phyloP scores from a whole-genome alignment of 2,329 filamentous ascomycete genomes.

The Fusarium heterosporum region DNA sequence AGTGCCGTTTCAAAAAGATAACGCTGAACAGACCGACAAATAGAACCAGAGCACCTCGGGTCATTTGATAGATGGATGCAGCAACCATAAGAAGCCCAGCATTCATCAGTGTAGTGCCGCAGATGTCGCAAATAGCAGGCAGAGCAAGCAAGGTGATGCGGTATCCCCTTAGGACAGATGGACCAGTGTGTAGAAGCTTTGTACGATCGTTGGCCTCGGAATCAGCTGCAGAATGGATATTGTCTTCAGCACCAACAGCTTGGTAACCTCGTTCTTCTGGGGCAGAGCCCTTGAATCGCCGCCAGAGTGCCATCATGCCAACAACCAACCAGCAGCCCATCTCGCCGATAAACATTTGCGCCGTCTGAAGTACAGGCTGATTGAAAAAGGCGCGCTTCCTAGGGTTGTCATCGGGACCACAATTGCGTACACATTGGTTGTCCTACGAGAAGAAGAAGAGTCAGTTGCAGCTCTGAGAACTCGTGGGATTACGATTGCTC shows the following conservation, averaged over 20 bases:
- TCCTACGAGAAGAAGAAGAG: constrained; percentile 67
- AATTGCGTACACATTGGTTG: constrained; percentile 96
- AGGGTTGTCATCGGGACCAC: constrained; percentile 73
- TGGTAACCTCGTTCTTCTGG: constrained; percentile 70
- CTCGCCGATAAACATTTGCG: constrained; percentile 98
- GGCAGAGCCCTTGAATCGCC: constrained; percentile 62
- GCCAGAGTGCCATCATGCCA: constrained; percentile 74
- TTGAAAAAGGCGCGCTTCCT: constrained; percentile 81
- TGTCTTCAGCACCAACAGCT: constrained; percentile 66
- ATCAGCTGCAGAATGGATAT: constrained; percentile 59
- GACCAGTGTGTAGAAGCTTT: constrained; percentile 62
- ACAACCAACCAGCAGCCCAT: constrained; percentile 96
- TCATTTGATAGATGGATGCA: constrained; percentile 99
- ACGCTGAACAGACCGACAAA: constrained; percentile 98
- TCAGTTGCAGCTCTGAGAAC: constrained; percentile 4
- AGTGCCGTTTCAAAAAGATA: constrained; percentile 82
- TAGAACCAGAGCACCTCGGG: constrained; percentile 89
- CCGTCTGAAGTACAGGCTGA: constrained; percentile 94
- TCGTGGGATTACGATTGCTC: constrained; percentile 1
- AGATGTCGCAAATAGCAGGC: constrained; percentile 92
- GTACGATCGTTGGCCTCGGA: constrained; percentile 49
- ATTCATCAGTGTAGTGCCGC: constrained; percentile 97
- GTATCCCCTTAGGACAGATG: constrained; percentile 75
- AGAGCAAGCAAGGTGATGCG: constrained; percentile 81
- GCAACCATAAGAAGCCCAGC: constrained; percentile 92